Conservation (phyloP, 2,329 filamentous ascomycete species). For the Herpomyces periplanetae region DNA sequence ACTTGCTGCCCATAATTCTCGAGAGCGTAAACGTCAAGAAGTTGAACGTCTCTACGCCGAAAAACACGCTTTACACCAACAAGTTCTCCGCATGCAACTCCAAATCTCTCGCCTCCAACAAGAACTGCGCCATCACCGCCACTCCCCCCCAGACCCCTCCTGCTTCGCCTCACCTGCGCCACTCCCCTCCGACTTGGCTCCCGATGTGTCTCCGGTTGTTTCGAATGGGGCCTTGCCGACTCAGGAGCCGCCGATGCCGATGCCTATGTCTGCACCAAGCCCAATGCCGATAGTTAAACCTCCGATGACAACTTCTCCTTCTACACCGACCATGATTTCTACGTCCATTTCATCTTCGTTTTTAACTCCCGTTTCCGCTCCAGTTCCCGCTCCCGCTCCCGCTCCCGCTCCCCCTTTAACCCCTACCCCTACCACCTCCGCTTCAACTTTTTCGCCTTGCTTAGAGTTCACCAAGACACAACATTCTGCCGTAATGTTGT, state of each 20-base stretch:
- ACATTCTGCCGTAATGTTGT: slow-evolving; percentile 99
- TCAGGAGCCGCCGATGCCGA: too few relatives aligned
- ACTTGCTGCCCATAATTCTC: slow-evolving; percentile 73
- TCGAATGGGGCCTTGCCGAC: too few relatives aligned
- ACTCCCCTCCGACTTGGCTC: slow-evolving; percentile 5
- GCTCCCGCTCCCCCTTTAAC: slow-evolving; percentile 6
- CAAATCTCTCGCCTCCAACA: slow-evolving; percentile 7
- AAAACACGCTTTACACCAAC: slow-evolving; percentile 9
- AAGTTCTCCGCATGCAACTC: slow-evolving; percentile 7
- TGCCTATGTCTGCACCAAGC: too few relatives aligned
- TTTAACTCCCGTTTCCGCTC: slow-evolving; percentile 7
- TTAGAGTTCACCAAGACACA: slow-evolving; percentile 69
- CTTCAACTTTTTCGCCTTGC: slow-evolving; percentile 8
- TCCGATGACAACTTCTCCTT: slow-evolving; percentile 1
- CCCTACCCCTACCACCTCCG: slow-evolving; percentile 4
- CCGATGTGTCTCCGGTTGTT: too few relatives aligned
- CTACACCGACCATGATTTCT: slow-evolving; percentile 2
- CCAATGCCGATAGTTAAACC: too few relatives aligned
- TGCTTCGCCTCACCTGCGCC: slow-evolving; percentile 5
- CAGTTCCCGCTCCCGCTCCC: slow-evolving; percentile 8
- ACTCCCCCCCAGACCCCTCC: slow-evolving; percentile 1
- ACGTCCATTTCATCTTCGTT: slow-evolving; percentile 2
- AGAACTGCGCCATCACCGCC: slow-evolving; percentile 7
- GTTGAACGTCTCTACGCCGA: slow-evolving; percentile 40
- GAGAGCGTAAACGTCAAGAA: slow-evolving; percentile 63